Base-by-base conservation (phyloP, 2,329 filamentous ascomycete species). In the Penicillium sp. region DNA sequence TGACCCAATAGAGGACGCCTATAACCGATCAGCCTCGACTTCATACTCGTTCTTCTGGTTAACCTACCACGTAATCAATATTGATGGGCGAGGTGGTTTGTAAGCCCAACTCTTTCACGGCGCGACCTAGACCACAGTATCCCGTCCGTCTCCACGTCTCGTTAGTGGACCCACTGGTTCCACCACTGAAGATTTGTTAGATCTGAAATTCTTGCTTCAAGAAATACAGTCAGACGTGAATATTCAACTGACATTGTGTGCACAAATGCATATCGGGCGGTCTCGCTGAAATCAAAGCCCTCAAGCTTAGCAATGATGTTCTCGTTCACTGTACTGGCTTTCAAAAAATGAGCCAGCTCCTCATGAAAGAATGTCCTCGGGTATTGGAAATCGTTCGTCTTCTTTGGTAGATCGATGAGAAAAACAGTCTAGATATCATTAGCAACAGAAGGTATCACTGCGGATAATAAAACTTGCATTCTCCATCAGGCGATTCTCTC, bases 1-100 rank as follows among this genome's bases (percentile, higher is more conserved):
- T 9, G 86, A 86, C 19, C 93, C 95, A 5, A 98, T 77, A 0
- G 93, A 97, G 0, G 93, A 91, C 25, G 90, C 85, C 88, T 89
- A 62, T 11, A 45, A 26, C 3, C 8, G 16, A 60, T 67, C 67
- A 61, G 21, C 21, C 58, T 49, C 57, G 58, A 37, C 0, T 10
- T 4, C 16, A 46, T 7, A 26, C 26, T 14, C 4, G 8, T 19
- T 11, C 19, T 25, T 11, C 5, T 14, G 45, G 19, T 10, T 26
- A 8, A 66, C 84, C 66, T 75, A 88, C 87, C 54, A 92, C 81
- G 62, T 90, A 89, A 72, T 96, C 92, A 35, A 96, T 72, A 52
- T 90, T 82, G 14, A 93, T 66, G 2, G 81, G 75, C 6, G 77
- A 73, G 2, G 78, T 71, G 3, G 84, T 85, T 54, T 77, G 73